Evolutionary conservation across 2,329 filamentous ascomycete species (phyloP).

Genomic region (Lanzia echinophila): DNA sequence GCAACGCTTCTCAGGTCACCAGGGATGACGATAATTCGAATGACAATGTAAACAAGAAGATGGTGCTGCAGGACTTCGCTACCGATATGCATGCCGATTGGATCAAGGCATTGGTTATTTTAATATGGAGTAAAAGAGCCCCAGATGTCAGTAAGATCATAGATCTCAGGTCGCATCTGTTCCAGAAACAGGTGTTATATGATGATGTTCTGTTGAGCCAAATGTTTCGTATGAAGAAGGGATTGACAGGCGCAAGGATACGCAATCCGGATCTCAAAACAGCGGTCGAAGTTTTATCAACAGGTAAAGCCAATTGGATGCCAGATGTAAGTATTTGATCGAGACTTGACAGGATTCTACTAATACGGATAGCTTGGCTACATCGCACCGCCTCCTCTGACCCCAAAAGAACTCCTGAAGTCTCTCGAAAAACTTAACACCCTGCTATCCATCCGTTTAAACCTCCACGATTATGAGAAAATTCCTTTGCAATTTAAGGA

Average conservation of each 20-base stretch:
- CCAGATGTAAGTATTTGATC: slow-evolving; percentile 55
- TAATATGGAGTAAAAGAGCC: slow-evolving; percentile 80
- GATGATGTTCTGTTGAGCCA: slow-evolving; percentile 49
- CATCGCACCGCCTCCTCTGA: slow-evolving; percentile 65
- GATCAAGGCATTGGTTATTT: slow-evolving; percentile 85
- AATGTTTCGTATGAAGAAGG: slow-evolving; percentile 65
- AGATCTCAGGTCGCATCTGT: slow-evolving; percentile 73
- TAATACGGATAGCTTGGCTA: slow-evolving; percentile 58
- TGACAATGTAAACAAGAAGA: slow-evolving; percentile 71
- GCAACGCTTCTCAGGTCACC: slow-evolving; percentile 38
- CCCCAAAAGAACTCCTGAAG: slow-evolving; percentile 63
- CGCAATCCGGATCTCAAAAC: slow-evolving; percentile 89
- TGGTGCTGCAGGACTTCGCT: slow-evolving; percentile 66
- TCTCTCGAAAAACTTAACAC: slow-evolving; percentile 79
- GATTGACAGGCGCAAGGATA: slow-evolving; percentile 65
- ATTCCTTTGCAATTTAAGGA: slow-evolving; percentile 69
- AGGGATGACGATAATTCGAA: slow-evolving; percentile 49
- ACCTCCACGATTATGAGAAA: slow-evolving; percentile 71
- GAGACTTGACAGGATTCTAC: slow-evolving; percentile 5
- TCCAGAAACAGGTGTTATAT: slow-evolving; percentile 55
- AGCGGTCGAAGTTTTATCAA: slow-evolving; percentile 76
- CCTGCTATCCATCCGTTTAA: slow-evolving; percentile 73
- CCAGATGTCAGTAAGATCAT: slow-evolving; percentile 79
- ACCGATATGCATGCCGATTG: slow-evolving; percentile 78
- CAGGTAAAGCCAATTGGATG: slow-evolving; percentile 69